Evolutionary conservation across 139 green algal genomes (phyloP).

Genomic region (Mychonastes homosphaera): DNA sequence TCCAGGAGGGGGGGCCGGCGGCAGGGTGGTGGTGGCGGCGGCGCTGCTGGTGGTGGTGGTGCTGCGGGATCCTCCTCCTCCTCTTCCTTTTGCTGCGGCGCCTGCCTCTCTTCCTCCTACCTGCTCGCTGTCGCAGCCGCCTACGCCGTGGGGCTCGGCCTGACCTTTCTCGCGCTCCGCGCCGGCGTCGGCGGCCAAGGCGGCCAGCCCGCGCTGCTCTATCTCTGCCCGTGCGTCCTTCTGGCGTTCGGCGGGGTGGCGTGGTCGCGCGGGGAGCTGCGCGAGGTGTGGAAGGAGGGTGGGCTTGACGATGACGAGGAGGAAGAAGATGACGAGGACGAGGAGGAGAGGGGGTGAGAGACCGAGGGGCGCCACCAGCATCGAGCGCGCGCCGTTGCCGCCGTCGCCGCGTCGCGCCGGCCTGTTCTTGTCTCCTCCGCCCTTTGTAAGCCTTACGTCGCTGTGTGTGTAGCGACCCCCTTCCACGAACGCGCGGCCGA

Average conservation of each 20-base stretch:
- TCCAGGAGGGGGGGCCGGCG: no score
- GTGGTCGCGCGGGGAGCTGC: constrained; percentile 36
- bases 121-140: background rate
- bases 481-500: no score
- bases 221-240: constrained; percentile 83
- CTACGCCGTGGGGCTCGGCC: no score
- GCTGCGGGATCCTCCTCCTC: no score
- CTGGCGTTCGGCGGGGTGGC: constrained; percentile 35
- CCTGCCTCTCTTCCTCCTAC: background rate
- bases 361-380: no score
- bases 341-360: no score
- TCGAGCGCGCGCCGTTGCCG: no score
- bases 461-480: no score
- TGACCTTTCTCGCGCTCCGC: background rate
- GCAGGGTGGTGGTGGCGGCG: background rate
- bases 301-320: background rate
- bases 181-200: constrained; percentile 17
- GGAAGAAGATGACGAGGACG: background rate
- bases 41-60: background rate
- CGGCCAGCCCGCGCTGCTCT: constrained; percentile 89
- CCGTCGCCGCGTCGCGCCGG: no score
- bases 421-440: no score
- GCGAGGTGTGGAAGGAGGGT: background rate
- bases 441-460: no score
- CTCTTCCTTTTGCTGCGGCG: background rate